These are phyloP conservation scores for Podospora sp. DNA, from an alignment of 495 filamentous ascomycete species.

Conservation along the genomic window DNA sequence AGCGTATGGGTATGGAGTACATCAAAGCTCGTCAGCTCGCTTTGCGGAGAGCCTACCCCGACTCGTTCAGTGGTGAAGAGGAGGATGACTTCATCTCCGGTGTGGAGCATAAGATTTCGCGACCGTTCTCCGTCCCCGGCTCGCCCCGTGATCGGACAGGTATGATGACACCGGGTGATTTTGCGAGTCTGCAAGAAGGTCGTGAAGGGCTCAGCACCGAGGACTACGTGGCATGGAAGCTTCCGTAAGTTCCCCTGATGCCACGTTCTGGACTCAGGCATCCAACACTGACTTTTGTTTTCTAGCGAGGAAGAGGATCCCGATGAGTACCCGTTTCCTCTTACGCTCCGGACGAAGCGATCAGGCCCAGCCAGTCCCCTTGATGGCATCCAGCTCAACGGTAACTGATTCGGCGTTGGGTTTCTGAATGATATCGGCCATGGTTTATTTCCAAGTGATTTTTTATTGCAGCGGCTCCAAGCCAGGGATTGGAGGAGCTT, in stretches of 20 bases:
- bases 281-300: constrained; percentile 22
- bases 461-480: not conserved
- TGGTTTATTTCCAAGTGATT: constrained; percentile 1
- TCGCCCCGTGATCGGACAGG: constrained; percentile 87
- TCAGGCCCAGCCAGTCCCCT: constrained; percentile 43
- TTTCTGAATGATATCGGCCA: not conserved
- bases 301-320: constrained; percentile 92
- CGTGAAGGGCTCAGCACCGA: constrained; percentile 92
- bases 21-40: constrained; percentile 95
- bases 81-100: constrained; percentile 85
- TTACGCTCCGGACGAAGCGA: constrained; percentile 68
- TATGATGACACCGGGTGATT: constrained; percentile 99
- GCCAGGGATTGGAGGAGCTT: not conserved
- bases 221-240: constrained; percentile 96
- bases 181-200: constrained; percentile 92
- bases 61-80: constrained; percentile 73
- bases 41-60: constrained; percentile 86
- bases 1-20: constrained; percentile 98
- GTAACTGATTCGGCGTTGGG: constrained; percentile 26
- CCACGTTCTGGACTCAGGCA: not conserved
- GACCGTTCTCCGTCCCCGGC: constrained; percentile 90
- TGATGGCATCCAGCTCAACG: constrained; percentile 44
- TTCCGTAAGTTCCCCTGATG: constrained; percentile 73
- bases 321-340: constrained; percentile 90
- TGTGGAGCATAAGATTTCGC: constrained; percentile 87